A percentile compares a stretch with the other conserved stretches of the same genome.
Evolutionary conservation across 139 green algal genomes (phyloP).

Genomic region (Raphidocelis subcapitata): DNA sequence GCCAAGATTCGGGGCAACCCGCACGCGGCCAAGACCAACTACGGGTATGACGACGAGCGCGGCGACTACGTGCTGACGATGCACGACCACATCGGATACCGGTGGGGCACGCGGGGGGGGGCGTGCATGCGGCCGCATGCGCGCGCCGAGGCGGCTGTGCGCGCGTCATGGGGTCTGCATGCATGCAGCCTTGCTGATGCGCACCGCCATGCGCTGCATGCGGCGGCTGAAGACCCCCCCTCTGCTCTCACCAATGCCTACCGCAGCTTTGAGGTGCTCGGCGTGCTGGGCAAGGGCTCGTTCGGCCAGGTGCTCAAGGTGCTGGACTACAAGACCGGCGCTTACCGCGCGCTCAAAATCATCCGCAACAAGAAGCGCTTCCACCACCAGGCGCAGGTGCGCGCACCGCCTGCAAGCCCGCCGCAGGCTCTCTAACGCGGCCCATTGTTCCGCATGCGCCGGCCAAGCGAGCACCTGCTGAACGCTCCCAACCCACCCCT

Average conservation of each 20-base stretch:
- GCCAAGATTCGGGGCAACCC: slow-evolving; percentile 60
- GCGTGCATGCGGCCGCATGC: no score
- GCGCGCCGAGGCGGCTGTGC: no score
- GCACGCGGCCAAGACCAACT: slow-evolving; percentile 46
- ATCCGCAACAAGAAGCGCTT: slow-evolving; percentile 93
- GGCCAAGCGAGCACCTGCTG: no score
- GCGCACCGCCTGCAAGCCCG: no score
- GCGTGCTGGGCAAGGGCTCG: slow-evolving; percentile 71
- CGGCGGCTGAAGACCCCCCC: no score
- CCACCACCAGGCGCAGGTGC: slow-evolving; percentile 71
- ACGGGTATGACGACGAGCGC: slow-evolving; percentile 82
- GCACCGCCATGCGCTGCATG: no score
- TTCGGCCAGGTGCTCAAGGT: slow-evolving; percentile 89
- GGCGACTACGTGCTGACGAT: slow-evolving; percentile 69
- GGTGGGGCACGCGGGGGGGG: not conserved
- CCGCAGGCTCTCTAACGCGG: no score
- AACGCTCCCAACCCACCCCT: not conserved
- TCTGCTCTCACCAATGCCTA: no score
- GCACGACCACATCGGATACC: slow-evolving; percentile 80
- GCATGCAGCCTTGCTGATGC: no score
- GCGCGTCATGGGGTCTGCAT: no score
- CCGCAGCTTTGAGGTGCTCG: slow-evolving; percentile 63
- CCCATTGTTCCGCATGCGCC: no score
- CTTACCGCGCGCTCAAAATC: slow-evolving; percentile 75
- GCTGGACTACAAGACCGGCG: slow-evolving; percentile 78